A percentile compares a stretch with the other conserved stretches of the same genome.
Evolutionary conservation across 495 filamentous ascomycete genomes (phyloP).

Genomic region (Staphylotrichum tortipilum): DNA sequence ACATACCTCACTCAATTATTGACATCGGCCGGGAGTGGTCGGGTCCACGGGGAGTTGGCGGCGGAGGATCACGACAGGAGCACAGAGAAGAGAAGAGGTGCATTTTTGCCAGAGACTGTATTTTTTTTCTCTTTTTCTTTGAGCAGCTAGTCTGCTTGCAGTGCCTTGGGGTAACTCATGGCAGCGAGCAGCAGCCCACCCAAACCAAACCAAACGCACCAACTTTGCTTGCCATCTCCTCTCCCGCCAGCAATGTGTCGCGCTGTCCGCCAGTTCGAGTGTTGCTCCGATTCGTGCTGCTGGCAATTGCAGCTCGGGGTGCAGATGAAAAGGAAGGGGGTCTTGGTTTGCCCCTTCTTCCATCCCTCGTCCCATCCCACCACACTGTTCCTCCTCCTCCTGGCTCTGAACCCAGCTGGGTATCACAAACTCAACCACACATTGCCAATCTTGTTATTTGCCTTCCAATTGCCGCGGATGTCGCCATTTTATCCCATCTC

Average conservation of each 20-base stretch:
- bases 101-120: conserved; percentile 17
- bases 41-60: no score
- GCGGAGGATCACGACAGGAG: no score
- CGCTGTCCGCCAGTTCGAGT: not conserved
- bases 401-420: not conserved
- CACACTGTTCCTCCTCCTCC: not conserved
- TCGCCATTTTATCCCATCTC: not conserved
- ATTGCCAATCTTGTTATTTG: conserved; percentile 21
- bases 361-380: not conserved
- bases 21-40: not conserved
- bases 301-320: not conserved
- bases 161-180: not conserved
- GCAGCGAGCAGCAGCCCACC: not conserved
- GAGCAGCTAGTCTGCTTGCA: conserved; percentile 16
- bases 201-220: not conserved
- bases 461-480: not conserved
- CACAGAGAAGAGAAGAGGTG: not conserved
- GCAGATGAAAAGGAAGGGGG: not conserved
- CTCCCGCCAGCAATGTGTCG: not conserved
- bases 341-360: not conserved
- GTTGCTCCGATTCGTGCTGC: not conserved
- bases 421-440: conserved; percentile 1
- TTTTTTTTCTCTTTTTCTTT: conserved; percentile 21
- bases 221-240: not conserved
- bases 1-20: no score